These are phyloP conservation scores for Iris pallida DNA, from an alignment of 116 monocot genomes.

Conservation along the genomic window DNA sequence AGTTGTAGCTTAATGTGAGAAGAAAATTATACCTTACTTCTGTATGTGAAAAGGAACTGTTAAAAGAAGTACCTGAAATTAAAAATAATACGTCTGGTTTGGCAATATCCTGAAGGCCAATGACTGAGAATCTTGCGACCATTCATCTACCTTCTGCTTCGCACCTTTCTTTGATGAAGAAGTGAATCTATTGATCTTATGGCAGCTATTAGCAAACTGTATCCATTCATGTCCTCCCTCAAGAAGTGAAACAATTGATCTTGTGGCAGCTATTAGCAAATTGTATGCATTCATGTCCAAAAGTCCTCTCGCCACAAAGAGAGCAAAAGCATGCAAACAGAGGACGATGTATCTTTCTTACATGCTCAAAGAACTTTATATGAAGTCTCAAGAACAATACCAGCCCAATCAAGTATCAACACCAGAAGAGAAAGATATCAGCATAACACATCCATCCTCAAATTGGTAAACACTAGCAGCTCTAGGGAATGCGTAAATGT, in stretches of 20 bases:
- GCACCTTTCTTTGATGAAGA: too few relatives aligned
- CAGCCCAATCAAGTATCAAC: conserved; percentile 25
- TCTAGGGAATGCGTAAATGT: conserved; percentile 12
- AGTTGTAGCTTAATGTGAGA: too few relatives aligned
- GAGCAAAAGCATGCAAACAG: conserved; percentile 67
- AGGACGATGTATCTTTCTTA: conserved; percentile 34
- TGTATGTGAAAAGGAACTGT: too few relatives aligned
- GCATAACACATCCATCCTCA: conserved; percentile 51
- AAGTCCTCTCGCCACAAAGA: conserved; percentile 37
- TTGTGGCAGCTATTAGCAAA: conserved; percentile 31
- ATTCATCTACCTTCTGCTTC: too few relatives aligned
- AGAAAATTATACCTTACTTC: too few relatives aligned
- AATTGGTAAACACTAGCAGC: conserved; percentile 41
- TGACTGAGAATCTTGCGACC: too few relatives aligned
- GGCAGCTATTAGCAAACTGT: conserved; percentile 23
- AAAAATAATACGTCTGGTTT: too few relatives aligned
- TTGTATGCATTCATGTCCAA: conserved; percentile 19
- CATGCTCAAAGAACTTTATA: conserved; percentile 45
- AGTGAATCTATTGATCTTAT: conserved; percentile 44
- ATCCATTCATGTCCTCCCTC: conserved; percentile 25
- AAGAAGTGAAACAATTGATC: conserved; percentile 45
- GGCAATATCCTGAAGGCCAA: too few relatives aligned
- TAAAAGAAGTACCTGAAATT: too few relatives aligned
- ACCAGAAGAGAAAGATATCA: conserved; percentile 52
- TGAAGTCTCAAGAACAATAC: conserved; percentile 49